Conservation (phyloP, 805 yeast species). For the Spencermartinsiella europaea region DNA sequence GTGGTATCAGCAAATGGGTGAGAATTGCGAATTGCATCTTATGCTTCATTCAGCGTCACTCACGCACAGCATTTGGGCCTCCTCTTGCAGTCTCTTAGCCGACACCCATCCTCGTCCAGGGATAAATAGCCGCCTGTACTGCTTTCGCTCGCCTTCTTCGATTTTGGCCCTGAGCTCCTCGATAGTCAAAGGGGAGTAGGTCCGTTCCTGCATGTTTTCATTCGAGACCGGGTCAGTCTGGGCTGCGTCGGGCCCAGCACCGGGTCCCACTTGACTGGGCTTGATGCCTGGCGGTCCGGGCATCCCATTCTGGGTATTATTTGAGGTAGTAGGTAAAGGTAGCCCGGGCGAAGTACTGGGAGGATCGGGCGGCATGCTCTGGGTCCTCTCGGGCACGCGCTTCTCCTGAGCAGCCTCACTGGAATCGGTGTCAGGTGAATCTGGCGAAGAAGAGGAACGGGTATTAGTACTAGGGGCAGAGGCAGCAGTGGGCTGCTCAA, state of each 20-base stretch:
- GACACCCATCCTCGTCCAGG: conserved; percentile 27
- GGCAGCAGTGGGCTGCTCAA: neutral
- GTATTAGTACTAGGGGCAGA: neutral
- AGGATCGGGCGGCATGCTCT: no score
- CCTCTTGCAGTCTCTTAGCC: conserved; percentile 20
- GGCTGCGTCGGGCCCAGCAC: neutral
- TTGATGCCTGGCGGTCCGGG: neutral
- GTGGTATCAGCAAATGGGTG: no score
- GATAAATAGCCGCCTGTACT: conserved; percentile 24
- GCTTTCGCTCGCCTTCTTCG: conserved; percentile 21
- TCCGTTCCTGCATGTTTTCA: neutral
- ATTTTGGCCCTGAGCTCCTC: conserved; percentile 9
- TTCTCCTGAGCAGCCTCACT: neutral
- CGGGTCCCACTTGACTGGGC: neutral
- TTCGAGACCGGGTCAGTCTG: neutral
- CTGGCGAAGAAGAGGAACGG: no score
- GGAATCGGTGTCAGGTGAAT: neutral
- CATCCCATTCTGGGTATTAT: neutral
- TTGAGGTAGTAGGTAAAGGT: neutral
- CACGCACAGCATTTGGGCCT: neutral
- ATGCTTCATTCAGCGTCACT: neutral
- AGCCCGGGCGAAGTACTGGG: no score
- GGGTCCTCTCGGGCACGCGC: no score
- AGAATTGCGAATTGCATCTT: no score
- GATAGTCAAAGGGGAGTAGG: conserved; percentile 3